Conservation (phyloP, 352 stramenopile species). For the Pythium rhizo-oryzae region DNA sequence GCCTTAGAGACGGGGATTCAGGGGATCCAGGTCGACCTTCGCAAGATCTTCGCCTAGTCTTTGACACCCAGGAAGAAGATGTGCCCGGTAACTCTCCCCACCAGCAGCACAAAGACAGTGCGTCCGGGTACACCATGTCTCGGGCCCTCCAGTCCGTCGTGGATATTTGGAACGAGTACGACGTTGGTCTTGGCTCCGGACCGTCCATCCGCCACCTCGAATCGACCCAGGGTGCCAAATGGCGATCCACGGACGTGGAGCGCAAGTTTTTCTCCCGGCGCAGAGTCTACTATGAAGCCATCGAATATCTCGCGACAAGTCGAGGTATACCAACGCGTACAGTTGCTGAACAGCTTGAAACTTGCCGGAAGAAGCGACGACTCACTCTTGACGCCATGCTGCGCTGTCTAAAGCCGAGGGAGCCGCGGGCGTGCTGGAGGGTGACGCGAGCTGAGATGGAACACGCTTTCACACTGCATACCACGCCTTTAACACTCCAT, state of each 20-base stretch:
- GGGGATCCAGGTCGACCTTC: no score
- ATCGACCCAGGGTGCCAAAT: neutral
- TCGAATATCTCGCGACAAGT: neutral
- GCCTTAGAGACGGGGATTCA: no score
- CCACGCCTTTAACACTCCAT: neutral
- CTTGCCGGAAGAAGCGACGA: conserved; percentile 8
- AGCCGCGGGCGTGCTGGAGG: no score
- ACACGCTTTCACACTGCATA: neutral
- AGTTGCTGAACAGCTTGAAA: conserved; percentile 11
- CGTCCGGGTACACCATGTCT: neutral
- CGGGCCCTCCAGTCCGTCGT: neutral
- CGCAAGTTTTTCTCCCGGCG: neutral
- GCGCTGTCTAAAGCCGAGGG: neutral
- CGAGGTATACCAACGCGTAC: conserved; percentile 25
- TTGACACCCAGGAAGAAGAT: no score
- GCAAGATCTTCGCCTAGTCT: no score
- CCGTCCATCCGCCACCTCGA: neutral
- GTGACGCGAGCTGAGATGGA: conserved; percentile 1
- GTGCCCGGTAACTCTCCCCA: no score
- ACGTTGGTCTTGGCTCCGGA: neutral
- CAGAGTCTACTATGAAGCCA: neutral
- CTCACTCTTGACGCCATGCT: conserved; percentile 23
- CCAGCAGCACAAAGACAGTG: no score
- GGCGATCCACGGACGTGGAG: neutral
- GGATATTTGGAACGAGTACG: neutral